A percentile compares a stretch with the other conserved stretches of the same genome.
Evolutionary conservation across 257 asterid genomes (phyloP).

Genomic region (Nemophila menziesii): DNA sequence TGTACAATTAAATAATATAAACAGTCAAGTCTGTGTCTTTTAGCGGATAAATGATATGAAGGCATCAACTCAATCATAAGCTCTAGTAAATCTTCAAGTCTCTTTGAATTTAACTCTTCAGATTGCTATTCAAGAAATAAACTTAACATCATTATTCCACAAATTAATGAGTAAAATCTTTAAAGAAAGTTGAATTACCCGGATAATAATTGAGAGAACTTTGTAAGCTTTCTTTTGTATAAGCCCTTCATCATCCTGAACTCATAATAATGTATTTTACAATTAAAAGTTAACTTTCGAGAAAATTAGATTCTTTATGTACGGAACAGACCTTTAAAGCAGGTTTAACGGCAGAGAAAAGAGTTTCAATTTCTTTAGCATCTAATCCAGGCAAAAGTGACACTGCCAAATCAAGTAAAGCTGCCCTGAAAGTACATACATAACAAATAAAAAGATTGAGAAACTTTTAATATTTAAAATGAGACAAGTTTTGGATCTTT

Average conservation of each 20-base stretch:
- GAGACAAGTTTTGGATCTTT: neutral
- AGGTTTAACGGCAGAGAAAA: constrained; percentile 40
- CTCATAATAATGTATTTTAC: constrained; percentile 4
- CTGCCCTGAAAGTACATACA: constrained; percentile 67
- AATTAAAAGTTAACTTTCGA: neutral
- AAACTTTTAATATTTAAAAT: constrained; percentile 1
- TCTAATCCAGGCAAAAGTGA: constrained; percentile 82
- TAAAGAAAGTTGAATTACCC: constrained; percentile 29
- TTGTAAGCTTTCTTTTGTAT: constrained; percentile 89
- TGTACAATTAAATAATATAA: constrained; percentile 65
- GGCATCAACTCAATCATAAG: constrained; percentile 86
- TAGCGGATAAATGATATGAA: constrained; percentile 83
- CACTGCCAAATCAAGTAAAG: constrained; percentile 65
- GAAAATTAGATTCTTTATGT: neutral
- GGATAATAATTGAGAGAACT: constrained; percentile 58
- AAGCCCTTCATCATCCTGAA: constrained; percentile 68
- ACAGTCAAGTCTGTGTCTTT: constrained; percentile 83
- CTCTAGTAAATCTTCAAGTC: constrained; percentile 45
- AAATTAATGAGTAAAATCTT: neutral
- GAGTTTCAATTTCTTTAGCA: constrained; percentile 49
- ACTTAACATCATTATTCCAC: constrained; percentile 8
- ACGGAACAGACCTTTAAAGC: constrained; percentile 53
- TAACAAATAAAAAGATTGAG: neutral
- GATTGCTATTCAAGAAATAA: constrained; percentile 33
- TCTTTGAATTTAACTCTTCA: constrained; percentile 50